Percentiles rank a stretch among this genome's conserved stretches.
These are phyloP conservation scores for Debaryomyces sp. DNA, from an alignment of 1,139 yeast species.

Conservation along the genomic window DNA sequence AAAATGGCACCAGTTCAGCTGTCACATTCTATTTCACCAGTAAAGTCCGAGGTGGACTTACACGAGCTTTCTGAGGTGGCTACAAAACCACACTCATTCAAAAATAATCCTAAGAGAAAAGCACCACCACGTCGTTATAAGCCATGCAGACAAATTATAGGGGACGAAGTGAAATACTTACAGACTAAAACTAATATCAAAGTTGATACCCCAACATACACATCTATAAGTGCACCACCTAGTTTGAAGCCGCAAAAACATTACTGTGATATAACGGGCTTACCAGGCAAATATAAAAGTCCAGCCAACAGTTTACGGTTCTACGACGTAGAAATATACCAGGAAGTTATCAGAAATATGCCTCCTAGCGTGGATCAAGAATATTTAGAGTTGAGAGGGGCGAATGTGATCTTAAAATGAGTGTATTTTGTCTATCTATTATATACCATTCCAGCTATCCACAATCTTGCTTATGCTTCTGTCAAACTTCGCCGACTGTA, in stretches of 20 bases:
- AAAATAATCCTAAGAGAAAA: constrained; percentile 48
- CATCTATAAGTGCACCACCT: constrained; percentile 83
- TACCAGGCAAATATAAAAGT: constrained; percentile 74
- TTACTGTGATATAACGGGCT: constrained; percentile 94
- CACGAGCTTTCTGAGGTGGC: constrained; percentile 44
- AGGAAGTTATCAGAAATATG: constrained; percentile 73
- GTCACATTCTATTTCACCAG: constrained; percentile 11
- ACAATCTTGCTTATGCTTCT: constrained; percentile 37
- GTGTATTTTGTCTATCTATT: constrained; percentile 3
- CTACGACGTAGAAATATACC: constrained; percentile 83
- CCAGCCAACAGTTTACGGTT: constrained; percentile 79
- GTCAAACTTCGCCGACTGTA: constrained; percentile 44
- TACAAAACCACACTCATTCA: constrained; percentile 54
- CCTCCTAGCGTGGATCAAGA: constrained; percentile 94
- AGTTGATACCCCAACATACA: constrained; percentile 58
- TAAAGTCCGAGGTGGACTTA: constrained; percentile 23
- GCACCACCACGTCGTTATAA: constrained; percentile 67
- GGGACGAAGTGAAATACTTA: constrained; percentile 75
- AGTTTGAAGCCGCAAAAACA: constrained; percentile 77
- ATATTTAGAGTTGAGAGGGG: constrained; percentile 83
- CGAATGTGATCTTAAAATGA: constrained; percentile 75
- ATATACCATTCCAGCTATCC: constrained; percentile 28
- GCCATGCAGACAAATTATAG: constrained; percentile 70
- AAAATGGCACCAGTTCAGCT: constrained; percentile 6
- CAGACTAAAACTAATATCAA: constrained; percentile 42